Conservation (phyloP, 2,329 filamentous ascomycete species). For the Trichoderma lentiforme region DNA sequence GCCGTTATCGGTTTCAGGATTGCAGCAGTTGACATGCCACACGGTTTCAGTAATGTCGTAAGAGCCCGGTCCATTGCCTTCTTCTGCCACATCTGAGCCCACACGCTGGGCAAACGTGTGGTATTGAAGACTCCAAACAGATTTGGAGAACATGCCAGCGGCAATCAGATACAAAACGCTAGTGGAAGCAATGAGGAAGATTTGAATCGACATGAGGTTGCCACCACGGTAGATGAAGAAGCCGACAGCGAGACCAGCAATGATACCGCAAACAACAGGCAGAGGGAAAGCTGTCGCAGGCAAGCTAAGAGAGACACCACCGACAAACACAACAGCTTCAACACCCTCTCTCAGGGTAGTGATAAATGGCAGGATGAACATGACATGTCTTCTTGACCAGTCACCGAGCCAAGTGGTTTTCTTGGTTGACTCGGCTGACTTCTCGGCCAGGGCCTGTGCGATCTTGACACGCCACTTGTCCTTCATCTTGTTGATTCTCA, state of each 20-base stretch:
- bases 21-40: conserved; percentile 78
- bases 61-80: conserved; percentile 54
- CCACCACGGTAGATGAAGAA: conserved; percentile 61
- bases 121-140: conserved; percentile 68
- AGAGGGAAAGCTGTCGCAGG: conserved; percentile 69
- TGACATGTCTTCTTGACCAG: conserved; percentile 68
- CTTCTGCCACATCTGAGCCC: conserved; percentile 51
- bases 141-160: conserved; percentile 73
- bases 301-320: conserved; percentile 66
- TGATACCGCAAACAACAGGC: conserved; percentile 63
- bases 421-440: conserved; percentile 35
- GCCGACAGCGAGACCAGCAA: conserved; percentile 60
- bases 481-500: conserved; percentile 71
- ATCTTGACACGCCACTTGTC: conserved; percentile 77
- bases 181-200: conserved; percentile 74
- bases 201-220: conserved; percentile 45
- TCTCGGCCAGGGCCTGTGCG: conserved; percentile 56
- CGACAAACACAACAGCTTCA: conserved; percentile 76
- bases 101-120: conserved; percentile 53
- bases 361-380: conserved; percentile 76
- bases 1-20: conserved; percentile 59
- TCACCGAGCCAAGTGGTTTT: conserved; percentile 37
- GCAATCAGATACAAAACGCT: conserved; percentile 79
- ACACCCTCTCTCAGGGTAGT: conserved; percentile 74
- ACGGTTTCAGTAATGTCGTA: conserved; percentile 74